Evolutionary conservation across 345 rosid species (phyloP), one percentile per base, ranked within the genome.

Genomic region (Ailanthus altissimus): DNA sequence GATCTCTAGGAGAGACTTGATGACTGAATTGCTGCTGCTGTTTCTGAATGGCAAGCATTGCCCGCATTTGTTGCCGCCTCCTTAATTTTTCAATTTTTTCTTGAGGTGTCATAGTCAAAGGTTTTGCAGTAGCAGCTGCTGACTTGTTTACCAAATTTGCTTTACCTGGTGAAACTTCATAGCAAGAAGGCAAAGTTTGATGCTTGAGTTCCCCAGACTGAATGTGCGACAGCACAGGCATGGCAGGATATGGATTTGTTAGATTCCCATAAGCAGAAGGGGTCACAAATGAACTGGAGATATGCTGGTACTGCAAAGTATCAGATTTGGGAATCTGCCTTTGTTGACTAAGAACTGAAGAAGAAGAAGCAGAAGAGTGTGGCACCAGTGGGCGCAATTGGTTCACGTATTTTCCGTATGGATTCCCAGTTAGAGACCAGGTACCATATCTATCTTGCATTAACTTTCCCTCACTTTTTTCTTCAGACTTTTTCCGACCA

Each of bases 41-140:
- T 79, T 91, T 87, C 85, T 90, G 92, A 81, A 96, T 92, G 73
- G 99, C 99, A 85, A 92, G 90, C 90, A 96, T 81, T 75, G 99
- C 99, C 84, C 88, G 99, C 92, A 93, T 91, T 82, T 96, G 97
- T 87, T 96, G 99, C 75, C 91, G 87, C 65, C 97, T 86, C 87
- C 94, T 87, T 73, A 96, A 82, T 71, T 96, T 96, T 83, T 94
- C 97, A 70, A 94, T 88, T 84, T 94, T 96, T 84, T 94, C 99
- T 77, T 85, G 94, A 21, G 99, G 98, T 14, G 97, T 94, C 99
- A 96, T 93, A 36, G 83, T 86, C 82, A 83, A 89, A 84, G 87
- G 77, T 65, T 86, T 87, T 58, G 70, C 83, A 70, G 83, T 72
- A 78, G 84, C 75, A 73, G 86, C 82, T 26, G 76, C 72, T 36